Evolutionary conservation across 208 protist genomes (phyloP).

Genomic region (Trypanosomatidae sp.): DNA sequence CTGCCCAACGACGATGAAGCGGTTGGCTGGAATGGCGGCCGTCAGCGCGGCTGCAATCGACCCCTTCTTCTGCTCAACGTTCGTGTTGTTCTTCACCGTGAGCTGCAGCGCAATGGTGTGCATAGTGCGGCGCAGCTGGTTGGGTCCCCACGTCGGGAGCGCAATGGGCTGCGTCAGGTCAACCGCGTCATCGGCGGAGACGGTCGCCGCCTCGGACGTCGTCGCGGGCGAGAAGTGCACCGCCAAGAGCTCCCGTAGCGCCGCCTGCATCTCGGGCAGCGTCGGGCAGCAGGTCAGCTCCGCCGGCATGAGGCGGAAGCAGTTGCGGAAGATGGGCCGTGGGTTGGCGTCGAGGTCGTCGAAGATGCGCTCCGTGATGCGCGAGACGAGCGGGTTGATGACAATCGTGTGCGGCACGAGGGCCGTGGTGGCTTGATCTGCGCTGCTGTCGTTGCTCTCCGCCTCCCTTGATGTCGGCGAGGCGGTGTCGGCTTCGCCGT

Average conservation of each 20-base stretch:
- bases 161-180: constrained; percentile 20
- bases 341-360: constrained; percentile 51
- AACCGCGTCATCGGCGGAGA: constrained; percentile 10
- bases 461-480: background rate
- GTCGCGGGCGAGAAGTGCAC: constrained; percentile 46
- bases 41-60: constrained; percentile 43
- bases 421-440: no score
- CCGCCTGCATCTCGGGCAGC: constrained; percentile 64
- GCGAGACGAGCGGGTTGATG: constrained; percentile 71
- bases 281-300: constrained; percentile 88
- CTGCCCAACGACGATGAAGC: constrained; percentile 65
- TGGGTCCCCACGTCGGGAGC: constrained; percentile 12
- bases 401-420: constrained; percentile 56
- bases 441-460: no score
- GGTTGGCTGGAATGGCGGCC: constrained; percentile 62
- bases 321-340: constrained; percentile 69
- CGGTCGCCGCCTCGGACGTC: background rate
- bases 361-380: constrained; percentile 77
- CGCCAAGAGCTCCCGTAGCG: constrained; percentile 42
- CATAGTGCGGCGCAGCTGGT: constrained; percentile 28
- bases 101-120: constrained; percentile 57
- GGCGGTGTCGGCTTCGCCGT: background rate
- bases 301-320: constrained; percentile 76
- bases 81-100: constrained; percentile 83
- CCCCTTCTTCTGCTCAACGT: constrained; percentile 63